Evolutionary conservation across 129 eudicot species (phyloP).

Genomic region (Artemisia tridentata): DNA sequence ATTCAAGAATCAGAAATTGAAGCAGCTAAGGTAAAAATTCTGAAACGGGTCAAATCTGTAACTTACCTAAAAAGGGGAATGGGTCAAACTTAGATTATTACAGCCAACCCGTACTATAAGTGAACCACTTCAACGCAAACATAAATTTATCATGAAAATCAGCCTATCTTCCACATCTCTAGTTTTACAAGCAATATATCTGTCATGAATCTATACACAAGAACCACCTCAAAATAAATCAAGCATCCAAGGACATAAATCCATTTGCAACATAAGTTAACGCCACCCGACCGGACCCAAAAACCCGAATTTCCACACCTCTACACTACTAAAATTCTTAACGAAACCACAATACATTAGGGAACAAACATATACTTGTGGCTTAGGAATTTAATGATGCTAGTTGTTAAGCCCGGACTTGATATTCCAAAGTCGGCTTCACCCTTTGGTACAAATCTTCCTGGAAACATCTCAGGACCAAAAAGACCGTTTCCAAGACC

Average conservation of each 20-base stretch:
- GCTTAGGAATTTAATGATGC: too few species aligned
- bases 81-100: too few species aligned
- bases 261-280: conserved; percentile 11
- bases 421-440: conserved; percentile 39
- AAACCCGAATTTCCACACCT: conserved; percentile 4
- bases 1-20: too few species aligned
- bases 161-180: conserved; percentile 16
- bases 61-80: too few species aligned
- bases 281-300: conserved; percentile 20
- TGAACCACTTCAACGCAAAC: too few species aligned
- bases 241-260: background rate
- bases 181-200: too few species aligned
- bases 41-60: too few species aligned
- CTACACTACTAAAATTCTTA: background rate
- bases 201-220: too few species aligned
- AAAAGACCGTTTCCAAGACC: conserved; percentile 36
- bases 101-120: too few species aligned
- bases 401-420: conserved; percentile 32
- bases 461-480: conserved; percentile 24
- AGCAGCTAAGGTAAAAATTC: too few species aligned
- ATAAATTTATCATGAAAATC: conserved; percentile 6
- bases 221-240: background rate
- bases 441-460: conserved; percentile 32
- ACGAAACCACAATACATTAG: too few species aligned
- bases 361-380: too few species aligned